These are phyloP conservation scores for Colletotrichum higginsianum DNA, from an alignment of 2,329 filamentous ascomycete genomes.

Conservation along the genomic window DNA sequence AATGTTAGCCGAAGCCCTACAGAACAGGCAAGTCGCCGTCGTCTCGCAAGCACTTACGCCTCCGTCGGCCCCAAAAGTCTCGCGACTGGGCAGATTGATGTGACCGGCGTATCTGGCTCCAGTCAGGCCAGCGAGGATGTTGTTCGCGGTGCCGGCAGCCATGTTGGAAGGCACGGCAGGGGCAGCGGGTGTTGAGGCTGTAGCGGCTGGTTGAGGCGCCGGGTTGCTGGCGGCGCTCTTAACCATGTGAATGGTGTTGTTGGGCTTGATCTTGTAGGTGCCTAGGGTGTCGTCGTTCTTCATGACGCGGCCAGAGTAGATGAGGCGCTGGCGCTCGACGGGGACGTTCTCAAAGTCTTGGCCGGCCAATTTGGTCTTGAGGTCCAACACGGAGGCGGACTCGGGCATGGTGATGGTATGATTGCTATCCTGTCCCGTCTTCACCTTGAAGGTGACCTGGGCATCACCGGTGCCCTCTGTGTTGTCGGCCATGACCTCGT, in stretches of 20 bases:
- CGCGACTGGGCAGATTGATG: conserved; percentile 86
- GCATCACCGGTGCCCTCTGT: conserved; percentile 73
- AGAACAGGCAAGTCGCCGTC: not conserved
- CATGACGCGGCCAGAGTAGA: conserved; percentile 97
- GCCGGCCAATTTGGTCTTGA: conserved; percentile 90
- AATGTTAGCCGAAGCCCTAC: conserved; percentile 44
- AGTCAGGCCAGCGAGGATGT: conserved; percentile 90
- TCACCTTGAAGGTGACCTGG: conserved; percentile 95
- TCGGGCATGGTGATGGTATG: conserved; percentile 86
- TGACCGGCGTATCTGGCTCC: conserved; percentile 95
- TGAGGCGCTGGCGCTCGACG: conserved; percentile 90
- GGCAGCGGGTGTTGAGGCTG: conserved; percentile 62
- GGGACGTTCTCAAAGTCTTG: conserved; percentile 90
- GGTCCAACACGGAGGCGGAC: conserved; percentile 82
- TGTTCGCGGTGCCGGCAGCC: conserved; percentile 86
- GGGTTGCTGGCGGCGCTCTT: conserved; percentile 94
- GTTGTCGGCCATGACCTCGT: conserved; percentile 74
- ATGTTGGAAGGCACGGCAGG: conserved; percentile 82
- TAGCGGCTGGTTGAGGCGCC: conserved; percentile 58
- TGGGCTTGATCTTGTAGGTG: conserved; percentile 94
- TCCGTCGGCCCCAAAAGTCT: conserved; percentile 94
- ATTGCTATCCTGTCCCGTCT: conserved; percentile 92
- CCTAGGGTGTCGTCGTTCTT: conserved; percentile 92
- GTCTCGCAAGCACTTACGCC: conserved; percentile 75
- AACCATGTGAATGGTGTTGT: conserved; percentile 96